Conservation (phyloP, 192 early-diverging fungal species). For the Backusella australiensis region DNA sequence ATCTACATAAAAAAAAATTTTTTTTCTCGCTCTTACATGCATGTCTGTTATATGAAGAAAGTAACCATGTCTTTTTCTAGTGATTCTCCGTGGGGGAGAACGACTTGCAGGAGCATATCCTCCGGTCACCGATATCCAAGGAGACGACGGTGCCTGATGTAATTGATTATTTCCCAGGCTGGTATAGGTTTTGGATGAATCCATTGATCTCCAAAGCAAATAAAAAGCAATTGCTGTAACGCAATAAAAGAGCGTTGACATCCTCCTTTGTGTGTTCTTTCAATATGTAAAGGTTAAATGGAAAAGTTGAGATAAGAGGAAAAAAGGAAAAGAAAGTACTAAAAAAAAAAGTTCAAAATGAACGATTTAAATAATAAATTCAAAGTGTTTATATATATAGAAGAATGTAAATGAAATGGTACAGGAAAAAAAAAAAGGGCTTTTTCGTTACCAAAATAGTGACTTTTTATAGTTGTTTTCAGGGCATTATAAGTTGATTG, state of each 20-base stretch:
- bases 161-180: not conserved
- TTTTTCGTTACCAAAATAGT: conserved; percentile 13
- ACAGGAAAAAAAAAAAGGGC: not conserved
- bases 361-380: not conserved
- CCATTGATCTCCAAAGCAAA: not conserved
- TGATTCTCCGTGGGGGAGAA: not conserved
- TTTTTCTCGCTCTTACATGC: conserved; percentile 44
- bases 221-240: not conserved
- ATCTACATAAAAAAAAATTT: not conserved
- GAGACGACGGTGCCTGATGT: not conserved
- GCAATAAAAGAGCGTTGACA: not conserved
- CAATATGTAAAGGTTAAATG: not conserved
- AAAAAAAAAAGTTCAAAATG: not conserved
- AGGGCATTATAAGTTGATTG: not conserved
- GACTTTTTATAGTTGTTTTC: not conserved
- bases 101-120: not conserved
- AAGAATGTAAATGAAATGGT: not conserved
- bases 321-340: not conserved
- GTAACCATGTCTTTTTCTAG: conserved; percentile 34
- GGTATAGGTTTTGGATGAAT: not conserved
- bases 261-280: not conserved
- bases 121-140: not conserved
- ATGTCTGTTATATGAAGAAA: conserved; percentile 75
- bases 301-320: not conserved
- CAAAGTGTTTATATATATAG: not conserved